Evolutionary conservation across 208 protist species (phyloP).

Genomic region (Trypanosoma brucei): DNA sequence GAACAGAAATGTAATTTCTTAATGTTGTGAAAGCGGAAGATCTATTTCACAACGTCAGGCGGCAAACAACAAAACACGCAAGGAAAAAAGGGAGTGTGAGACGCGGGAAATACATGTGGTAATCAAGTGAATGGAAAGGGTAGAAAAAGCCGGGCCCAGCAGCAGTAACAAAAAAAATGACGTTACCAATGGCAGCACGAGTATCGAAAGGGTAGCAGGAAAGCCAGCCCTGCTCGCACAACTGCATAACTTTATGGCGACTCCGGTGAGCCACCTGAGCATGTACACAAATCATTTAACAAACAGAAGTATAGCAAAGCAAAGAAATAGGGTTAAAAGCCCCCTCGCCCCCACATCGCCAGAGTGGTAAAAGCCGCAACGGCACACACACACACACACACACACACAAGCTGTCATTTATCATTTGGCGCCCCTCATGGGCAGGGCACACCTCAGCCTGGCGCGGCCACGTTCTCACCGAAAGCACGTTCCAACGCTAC

Average conservation of each 20-base stretch:
- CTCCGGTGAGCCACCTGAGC: too few relatives aligned
- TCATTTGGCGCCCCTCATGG: too few relatives aligned
- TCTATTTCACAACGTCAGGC: not conserved
- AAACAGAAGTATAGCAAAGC: not conserved
- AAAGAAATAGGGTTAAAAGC: conserved; percentile 2
- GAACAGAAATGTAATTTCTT: not conserved
- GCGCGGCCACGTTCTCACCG: not conserved
- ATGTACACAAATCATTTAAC: not conserved
- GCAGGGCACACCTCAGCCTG: too few relatives aligned
- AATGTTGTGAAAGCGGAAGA: not conserved
- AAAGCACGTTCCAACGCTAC: not conserved
- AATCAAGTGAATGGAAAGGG: not conserved
- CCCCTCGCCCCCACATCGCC: too few relatives aligned
- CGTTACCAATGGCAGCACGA: too few relatives aligned
- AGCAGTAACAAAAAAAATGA: conserved; percentile 4
- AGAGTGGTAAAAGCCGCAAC: too few relatives aligned
- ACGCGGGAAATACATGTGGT: too few relatives aligned
- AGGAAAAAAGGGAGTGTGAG: conserved; percentile 1
- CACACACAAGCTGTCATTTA: too few relatives aligned
- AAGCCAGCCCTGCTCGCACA: too few relatives aligned
- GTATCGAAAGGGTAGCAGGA: too few relatives aligned
- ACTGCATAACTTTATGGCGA: too few relatives aligned
- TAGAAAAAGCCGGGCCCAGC: not conserved
- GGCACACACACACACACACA: too few relatives aligned
- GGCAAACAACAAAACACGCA: not conserved